Percentiles rank a stretch among this genome's conserved stretches.
phyloP scores from a whole-genome alignment of 2,329 filamentous ascomycete species.

The Aspergillus tubingensis region DNA sequence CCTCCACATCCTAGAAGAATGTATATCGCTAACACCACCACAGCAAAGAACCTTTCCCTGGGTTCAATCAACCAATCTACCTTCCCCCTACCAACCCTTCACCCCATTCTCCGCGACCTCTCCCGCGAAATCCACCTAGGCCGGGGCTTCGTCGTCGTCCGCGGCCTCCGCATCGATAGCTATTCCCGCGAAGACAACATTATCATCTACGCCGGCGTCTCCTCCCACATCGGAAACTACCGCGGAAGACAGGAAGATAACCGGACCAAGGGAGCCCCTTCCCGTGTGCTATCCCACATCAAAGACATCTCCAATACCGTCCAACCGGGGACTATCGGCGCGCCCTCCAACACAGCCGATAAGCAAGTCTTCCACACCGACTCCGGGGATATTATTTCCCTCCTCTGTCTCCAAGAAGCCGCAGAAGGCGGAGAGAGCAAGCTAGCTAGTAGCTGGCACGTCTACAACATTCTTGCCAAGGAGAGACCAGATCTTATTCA shows the following conservation, averaged over 20 bases:
- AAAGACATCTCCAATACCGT: conserved; percentile 55
- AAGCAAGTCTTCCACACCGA: conserved; percentile 59
- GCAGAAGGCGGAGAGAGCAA: conserved; percentile 55
- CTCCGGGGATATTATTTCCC: conserved; percentile 55
- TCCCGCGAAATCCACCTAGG: conserved; percentile 44
- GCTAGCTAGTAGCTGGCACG: conserved; percentile 54
- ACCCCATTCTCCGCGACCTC: conserved; percentile 34
- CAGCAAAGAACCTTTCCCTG: conserved; percentile 33
- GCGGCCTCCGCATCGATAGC: conserved; percentile 42
- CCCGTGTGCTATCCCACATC: conserved; percentile 62
- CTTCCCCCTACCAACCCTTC: conserved; percentile 46
- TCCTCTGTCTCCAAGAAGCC: conserved; percentile 51
- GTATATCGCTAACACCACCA: conserved; percentile 5
- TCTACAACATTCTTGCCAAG: conserved; percentile 58
- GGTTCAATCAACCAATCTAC: conserved; percentile 49
- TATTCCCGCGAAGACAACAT: conserved; percentile 42
- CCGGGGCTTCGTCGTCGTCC: conserved; percentile 48
- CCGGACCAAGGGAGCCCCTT: conserved; percentile 26
- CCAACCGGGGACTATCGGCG: conserved; percentile 39
- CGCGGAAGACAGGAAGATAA: conserved; percentile 48
- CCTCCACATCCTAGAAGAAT: too few relatives aligned
- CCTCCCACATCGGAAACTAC: conserved; percentile 43
- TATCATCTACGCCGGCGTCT: conserved; percentile 48
- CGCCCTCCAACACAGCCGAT: conserved; percentile 45
- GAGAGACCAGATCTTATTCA: conserved; percentile 56